Conservation (phyloP, 805 yeast species). For the Kodamaea nitidulidarum region DNA sequence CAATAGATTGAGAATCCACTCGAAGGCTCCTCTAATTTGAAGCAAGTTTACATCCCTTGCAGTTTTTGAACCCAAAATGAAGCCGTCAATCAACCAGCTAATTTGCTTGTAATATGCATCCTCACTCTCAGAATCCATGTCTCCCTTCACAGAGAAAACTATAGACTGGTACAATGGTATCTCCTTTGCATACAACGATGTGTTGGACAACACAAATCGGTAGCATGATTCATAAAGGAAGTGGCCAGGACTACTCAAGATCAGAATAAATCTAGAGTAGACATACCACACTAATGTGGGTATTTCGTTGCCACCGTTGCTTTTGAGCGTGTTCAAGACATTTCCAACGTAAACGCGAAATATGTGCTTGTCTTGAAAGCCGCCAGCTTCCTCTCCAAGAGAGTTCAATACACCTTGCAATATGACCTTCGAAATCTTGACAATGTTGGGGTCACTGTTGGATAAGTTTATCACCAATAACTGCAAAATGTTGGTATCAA, state of each 20-base stretch:
- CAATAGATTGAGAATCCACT: constrained; percentile 56
- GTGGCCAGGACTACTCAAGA: constrained; percentile 68
- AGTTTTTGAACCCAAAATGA: constrained; percentile 46
- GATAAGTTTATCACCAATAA: constrained; percentile 47
- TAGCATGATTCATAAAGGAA: constrained; percentile 66
- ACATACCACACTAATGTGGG: constrained; percentile 52
- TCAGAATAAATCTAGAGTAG: constrained; percentile 52
- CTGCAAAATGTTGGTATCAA: constrained; percentile 55
- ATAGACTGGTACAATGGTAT: constrained; percentile 46
- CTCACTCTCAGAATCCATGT: constrained; percentile 33
- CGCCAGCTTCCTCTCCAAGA: constrained; percentile 27
- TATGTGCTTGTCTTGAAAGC: constrained; percentile 53
- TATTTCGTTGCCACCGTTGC: constrained; percentile 17
- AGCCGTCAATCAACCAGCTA: constrained; percentile 57
- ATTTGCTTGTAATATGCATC: constrained; percentile 55
- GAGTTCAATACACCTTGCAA: constrained; percentile 43
- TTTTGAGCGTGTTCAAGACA: constrained; percentile 34
- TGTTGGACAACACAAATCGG: constrained; percentile 60
- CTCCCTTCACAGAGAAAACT: constrained; percentile 21
- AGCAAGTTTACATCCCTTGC: constrained; percentile 51
- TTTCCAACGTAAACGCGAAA: constrained; percentile 53
- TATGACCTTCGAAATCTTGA: constrained; percentile 40
- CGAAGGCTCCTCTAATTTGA: constrained; percentile 55
- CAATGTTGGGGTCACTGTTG: constrained; percentile 21
- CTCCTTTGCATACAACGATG: constrained; percentile 38